Percentiles rank a stretch among this genome's conserved stretches.
Evolutionary conservation across 2,329 filamentous ascomycete species (phyloP).

Genomic region (Apiospora marii): DNA sequence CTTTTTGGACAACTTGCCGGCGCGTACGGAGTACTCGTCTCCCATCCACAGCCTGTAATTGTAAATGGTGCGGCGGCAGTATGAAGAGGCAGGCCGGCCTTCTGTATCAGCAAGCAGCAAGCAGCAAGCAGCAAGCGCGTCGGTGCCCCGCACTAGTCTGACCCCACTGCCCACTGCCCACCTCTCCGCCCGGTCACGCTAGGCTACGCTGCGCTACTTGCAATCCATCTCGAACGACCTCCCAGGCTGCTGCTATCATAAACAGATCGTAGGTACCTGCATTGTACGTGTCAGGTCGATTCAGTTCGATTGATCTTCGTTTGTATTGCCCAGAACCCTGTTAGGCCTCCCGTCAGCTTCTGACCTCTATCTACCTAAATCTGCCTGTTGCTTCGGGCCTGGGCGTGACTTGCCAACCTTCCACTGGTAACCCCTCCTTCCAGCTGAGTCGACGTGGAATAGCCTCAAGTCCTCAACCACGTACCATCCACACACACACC

Average conservation of each 20-base stretch:
- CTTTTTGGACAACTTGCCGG: not conserved
- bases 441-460: slow-evolving; percentile 12
- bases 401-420: slow-evolving; percentile 4
- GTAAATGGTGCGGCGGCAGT: too few relatives aligned
- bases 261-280: not conserved
- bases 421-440: slow-evolving; percentile 1
- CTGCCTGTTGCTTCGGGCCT: not conserved
- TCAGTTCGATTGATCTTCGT: not conserved
- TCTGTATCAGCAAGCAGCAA: not conserved
- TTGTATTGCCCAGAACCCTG: not conserved
- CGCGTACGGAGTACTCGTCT: too few relatives aligned
- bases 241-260: not conserved
- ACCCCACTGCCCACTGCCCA: not conserved
- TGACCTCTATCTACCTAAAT: not conserved
- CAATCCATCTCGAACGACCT: slow-evolving; percentile 7
- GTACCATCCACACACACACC: not conserved
- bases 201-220: not conserved
- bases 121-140: not conserved
- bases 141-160: slow-evolving; percentile 6
- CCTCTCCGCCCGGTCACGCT: not conserved
- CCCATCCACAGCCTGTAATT: too few relatives aligned
- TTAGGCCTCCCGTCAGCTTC: not conserved
- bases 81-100: too few relatives aligned
- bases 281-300: not conserved
- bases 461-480: not conserved